phyloP scores from a whole-genome alignment of 2,329 filamentous ascomycete genomes.

The Trichoderma citrinoviride region DNA sequence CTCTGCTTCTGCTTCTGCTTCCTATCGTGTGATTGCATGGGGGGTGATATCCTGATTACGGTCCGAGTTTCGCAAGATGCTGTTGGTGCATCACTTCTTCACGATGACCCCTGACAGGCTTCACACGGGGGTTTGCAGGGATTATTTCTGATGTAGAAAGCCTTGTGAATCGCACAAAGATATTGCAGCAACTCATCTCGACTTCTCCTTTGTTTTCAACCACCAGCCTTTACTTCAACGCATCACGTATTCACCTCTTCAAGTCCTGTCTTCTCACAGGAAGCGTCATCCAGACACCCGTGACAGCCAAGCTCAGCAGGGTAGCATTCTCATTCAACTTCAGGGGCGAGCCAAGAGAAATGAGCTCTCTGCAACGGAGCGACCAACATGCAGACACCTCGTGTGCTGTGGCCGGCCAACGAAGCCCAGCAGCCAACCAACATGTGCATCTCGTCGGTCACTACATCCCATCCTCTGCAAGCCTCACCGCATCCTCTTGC shows the following conservation, averaged over 20 bases:
- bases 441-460: background rate
- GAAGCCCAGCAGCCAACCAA: slow-evolving; percentile 7
- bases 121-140: background rate
- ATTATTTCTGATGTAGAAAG: background rate
- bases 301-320: too few relatives aligned
- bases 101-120: background rate
- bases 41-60: background rate
- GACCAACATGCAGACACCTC: slow-evolving; percentile 4
- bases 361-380: background rate
- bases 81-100: background rate
- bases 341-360: background rate
- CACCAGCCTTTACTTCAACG: background rate
- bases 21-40: background rate
- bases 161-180: background rate
- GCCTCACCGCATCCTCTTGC: background rate
- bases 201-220: background rate
- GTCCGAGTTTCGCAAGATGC: background rate
- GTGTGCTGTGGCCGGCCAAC: background rate
- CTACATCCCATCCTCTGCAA: background rate
- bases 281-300: background rate
- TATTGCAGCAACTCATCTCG: background rate
- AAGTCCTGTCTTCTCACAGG: background rate
- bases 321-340: background rate
- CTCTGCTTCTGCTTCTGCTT: background rate
- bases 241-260: background rate